Conservation (phyloP, 345 rosid species). For the Dipteronia sinensis region DNA sequence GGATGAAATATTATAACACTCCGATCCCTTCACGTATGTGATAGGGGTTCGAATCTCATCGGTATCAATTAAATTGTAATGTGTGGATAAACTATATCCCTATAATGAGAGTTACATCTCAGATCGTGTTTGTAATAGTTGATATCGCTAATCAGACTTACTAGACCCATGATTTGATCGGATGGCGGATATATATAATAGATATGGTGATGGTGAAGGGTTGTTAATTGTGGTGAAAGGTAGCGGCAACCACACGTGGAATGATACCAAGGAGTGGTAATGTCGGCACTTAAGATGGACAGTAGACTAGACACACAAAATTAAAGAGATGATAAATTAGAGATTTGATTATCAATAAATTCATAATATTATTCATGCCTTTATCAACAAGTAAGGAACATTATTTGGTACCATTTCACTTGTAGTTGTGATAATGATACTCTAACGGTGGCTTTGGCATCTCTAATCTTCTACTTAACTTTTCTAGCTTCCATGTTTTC, state of each 20-base stretch:
- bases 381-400: conserved; percentile 3
- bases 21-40: too few relatives aligned
- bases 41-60: too few relatives aligned
- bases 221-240: background rate
- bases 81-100: too few relatives aligned
- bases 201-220: too few relatives aligned
- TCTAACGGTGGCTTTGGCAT: background rate
- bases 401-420: conserved; percentile 1
- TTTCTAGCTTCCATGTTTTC: conserved; percentile 3
- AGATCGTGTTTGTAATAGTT: too few relatives aligned
- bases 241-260: conserved; percentile 15
- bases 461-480: conserved; percentile 1
- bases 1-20: too few relatives aligned
- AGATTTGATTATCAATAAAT: background rate
- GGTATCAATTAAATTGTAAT: too few relatives aligned
- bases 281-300: conserved; percentile 15
- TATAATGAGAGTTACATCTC: too few relatives aligned
- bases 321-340: background rate
- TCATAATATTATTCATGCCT: background rate
- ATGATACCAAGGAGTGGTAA: conserved; percentile 9
- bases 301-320: background rate
- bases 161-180: too few relatives aligned
- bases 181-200: too few relatives aligned
- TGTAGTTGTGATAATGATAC: conserved; percentile 10
- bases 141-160: too few relatives aligned